Conservation (phyloP, 2,329 filamentous ascomycete species). For the Akanthomyces dipterigenus region DNA sequence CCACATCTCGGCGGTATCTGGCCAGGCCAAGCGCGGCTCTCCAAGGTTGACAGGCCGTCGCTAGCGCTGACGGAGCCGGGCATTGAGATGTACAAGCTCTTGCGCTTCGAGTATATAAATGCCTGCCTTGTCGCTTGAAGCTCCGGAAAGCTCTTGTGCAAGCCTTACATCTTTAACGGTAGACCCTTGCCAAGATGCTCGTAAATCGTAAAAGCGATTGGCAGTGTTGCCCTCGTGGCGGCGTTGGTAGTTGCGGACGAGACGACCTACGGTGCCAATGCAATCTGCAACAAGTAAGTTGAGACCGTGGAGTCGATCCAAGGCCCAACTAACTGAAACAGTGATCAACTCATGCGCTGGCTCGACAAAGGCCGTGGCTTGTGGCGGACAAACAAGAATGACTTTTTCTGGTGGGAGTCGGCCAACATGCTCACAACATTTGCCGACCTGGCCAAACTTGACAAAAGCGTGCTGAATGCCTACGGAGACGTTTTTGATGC, state of each 20-base stretch:
- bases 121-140: no score
- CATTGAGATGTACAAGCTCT: no score
- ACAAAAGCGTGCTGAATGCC: neutral
- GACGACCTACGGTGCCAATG: neutral
- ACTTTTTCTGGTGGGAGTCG: neutral
- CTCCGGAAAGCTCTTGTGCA: no score
- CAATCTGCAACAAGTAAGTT: neutral
- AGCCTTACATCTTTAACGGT: no score
- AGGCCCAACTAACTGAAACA: neutral
- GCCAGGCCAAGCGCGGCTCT: no score
- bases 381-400: neutral
- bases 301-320: neutral
- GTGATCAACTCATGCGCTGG: slow-evolving; percentile 6
- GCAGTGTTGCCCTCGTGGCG: neutral
- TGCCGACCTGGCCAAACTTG: neutral
- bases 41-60: no score
- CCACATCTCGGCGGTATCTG: no score
- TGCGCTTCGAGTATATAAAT: no score
- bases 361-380: neutral
- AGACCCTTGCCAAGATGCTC: neutral
- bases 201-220: neutral
- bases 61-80: no score
- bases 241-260: neutral
- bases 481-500: neutral
- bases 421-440: slow-evolving; percentile 1